A percentile compares a stretch with the other conserved stretches of the same genome.
These are phyloP conservation scores for Nicotiana undulata DNA, from an alignment of 257 asterid genomes.

Conservation along the genomic window DNA sequence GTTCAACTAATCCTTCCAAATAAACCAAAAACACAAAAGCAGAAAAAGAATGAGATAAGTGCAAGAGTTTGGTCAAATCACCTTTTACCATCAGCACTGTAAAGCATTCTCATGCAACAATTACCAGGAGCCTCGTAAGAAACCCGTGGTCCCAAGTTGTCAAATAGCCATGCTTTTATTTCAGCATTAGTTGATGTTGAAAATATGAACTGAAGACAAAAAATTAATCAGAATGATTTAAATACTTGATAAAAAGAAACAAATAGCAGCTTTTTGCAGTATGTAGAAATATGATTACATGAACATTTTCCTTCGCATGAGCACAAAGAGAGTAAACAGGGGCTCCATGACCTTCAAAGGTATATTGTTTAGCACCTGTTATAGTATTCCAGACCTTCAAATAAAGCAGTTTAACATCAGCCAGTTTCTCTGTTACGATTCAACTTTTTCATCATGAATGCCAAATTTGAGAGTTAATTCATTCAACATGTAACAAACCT, in stretches of 20 bases:
- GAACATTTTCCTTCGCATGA: conserved; percentile 34
- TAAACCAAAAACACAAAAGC: not conserved
- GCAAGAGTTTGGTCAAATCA: conserved; percentile 13
- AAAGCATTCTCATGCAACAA: conserved; percentile 56
- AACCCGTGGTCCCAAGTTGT: conserved; percentile 33
- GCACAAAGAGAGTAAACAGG: conserved; percentile 72
- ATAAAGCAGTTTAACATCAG: conserved; percentile 5
- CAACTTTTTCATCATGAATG: not conserved
- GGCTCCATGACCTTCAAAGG: conserved; percentile 59
- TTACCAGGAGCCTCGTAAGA: conserved; percentile 43
- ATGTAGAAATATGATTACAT: conserved; percentile 24
- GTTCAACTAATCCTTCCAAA: conserved; percentile 10
- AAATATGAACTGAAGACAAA: conserved; percentile 39
- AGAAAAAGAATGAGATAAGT: not conserved
- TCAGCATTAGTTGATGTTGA: conserved; percentile 63
- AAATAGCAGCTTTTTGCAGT: not conserved
- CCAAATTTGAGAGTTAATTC: not conserved
- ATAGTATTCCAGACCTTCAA: conserved; percentile 58
- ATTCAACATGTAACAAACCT: conserved; percentile 25
- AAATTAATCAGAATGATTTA: not conserved
- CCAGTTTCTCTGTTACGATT: not conserved
- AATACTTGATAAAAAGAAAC: not conserved
- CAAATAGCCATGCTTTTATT: conserved; percentile 66
- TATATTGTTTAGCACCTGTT: conserved; percentile 47
- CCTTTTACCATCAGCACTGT: conserved; percentile 52